These are phyloP conservation scores for Alisma plantagoaquatica DNA, from an alignment of 106 monocot genomes.

Conservation along the genomic window DNA sequence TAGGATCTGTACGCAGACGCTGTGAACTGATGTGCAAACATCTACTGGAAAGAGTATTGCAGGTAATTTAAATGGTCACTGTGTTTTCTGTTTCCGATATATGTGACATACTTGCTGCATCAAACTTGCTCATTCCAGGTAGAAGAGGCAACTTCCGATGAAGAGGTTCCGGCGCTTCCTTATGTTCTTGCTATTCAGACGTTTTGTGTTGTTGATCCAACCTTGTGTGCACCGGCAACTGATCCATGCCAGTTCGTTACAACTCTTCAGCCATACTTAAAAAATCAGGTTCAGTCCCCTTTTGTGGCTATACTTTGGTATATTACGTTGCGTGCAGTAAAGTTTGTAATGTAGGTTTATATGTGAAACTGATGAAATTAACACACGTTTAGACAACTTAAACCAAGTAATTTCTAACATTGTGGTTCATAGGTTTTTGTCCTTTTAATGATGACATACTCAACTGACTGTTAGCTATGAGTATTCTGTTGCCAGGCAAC, in stretches of 20 bases:
- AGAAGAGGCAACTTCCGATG: constrained; percentile 58
- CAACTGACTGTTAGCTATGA: too few relatives aligned
- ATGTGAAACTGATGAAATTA: too few relatives aligned
- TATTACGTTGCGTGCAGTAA: not conserved
- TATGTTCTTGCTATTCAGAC: constrained; percentile 90
- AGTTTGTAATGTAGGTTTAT: not conserved
- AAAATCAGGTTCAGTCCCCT: constrained; percentile 78
- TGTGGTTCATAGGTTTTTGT: too few relatives aligned
- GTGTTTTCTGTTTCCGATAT: too few relatives aligned
- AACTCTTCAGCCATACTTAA: constrained; percentile 94
- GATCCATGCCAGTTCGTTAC: constrained; percentile 92
- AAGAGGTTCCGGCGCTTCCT: constrained; percentile 79
- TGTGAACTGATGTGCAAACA: constrained; percentile 92
- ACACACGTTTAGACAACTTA: too few relatives aligned
- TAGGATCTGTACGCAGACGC: constrained; percentile 73
- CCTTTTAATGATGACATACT: too few relatives aligned
- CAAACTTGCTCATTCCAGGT: constrained; percentile 37
- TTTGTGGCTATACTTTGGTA: not conserved
- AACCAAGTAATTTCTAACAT: too few relatives aligned
- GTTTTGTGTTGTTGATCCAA: constrained; percentile 96
- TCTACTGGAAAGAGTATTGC: constrained; percentile 87
- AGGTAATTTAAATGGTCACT: constrained; percentile 42
- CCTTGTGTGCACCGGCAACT: constrained; percentile 74
- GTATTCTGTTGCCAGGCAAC: too few relatives aligned
- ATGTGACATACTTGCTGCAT: too few relatives aligned